Evolutionary conservation across 129 eudicot species (phyloP).

Genomic region (Cynara cardunculus): DNA sequence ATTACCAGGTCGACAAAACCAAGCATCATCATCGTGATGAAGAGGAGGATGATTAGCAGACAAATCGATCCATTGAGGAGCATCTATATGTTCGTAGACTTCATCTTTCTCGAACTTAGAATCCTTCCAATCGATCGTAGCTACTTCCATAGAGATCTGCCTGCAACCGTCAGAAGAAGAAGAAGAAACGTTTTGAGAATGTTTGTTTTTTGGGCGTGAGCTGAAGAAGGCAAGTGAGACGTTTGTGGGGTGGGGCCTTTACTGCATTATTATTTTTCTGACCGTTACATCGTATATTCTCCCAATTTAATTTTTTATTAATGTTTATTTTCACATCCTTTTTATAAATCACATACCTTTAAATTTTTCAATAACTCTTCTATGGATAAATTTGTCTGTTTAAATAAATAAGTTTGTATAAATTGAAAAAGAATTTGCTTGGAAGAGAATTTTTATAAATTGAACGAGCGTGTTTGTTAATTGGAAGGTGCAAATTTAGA

Average conservation of each 20-base stretch:
- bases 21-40: constrained; percentile 40
- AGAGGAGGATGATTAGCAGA: constrained; percentile 12
- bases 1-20: constrained; percentile 68
- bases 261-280: constrained; percentile 6
- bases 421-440: too few species aligned
- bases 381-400: too few species aligned
- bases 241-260: neutral
- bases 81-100: constrained; percentile 50
- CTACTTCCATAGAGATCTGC: constrained; percentile 47
- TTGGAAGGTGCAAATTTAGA: too few species aligned
- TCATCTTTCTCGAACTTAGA: constrained; percentile 59
- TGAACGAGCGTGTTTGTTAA: too few species aligned
- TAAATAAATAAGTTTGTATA: too few species aligned
- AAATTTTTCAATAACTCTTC: too few species aligned
- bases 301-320: neutral
- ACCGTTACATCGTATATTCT: constrained; percentile 25
- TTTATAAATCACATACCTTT: too few species aligned
- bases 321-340: neutral
- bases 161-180: neutral
- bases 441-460: too few species aligned
- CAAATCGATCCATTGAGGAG: constrained; percentile 70
- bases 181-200: neutral
- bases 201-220: neutral
- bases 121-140: constrained; percentile 62
- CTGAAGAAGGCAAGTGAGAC: neutral